Evolutionary conservation across 768 basidiomycete genomes (phyloP).

Genomic region (Suillus discolor): DNA sequence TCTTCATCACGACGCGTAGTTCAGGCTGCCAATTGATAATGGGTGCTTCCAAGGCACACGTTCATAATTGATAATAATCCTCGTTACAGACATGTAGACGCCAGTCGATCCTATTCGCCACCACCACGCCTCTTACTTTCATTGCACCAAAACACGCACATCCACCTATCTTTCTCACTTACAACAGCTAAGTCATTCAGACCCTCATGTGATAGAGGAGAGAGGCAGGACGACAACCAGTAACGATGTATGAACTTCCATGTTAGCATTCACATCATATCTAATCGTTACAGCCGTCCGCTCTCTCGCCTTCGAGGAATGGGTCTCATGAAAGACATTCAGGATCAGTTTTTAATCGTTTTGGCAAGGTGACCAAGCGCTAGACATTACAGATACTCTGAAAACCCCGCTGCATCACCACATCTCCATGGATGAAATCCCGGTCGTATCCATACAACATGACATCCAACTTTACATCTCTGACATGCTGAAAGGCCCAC

Average conservation of each 20-base stretch:
- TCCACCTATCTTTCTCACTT: neutral
- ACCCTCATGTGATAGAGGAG: neutral
- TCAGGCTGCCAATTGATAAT: no score
- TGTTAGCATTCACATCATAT: neutral
- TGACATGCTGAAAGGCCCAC: neutral
- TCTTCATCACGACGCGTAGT: no score
- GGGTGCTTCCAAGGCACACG: no score
- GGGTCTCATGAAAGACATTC: neutral
- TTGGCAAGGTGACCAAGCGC: neutral
- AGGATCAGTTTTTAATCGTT: neutral
- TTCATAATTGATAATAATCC: no score
- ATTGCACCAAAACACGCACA: neutral
- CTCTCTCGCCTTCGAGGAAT: neutral
- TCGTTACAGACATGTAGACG: no score
- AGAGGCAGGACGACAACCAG: neutral
- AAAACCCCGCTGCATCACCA: no score
- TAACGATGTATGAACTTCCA: neutral
- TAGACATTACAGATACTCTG: no score
- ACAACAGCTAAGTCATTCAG: neutral
- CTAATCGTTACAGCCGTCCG: neutral
- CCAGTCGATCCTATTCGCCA: no score
- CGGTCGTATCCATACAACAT: neutral
- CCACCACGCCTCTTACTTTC: no score
- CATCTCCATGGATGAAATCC: constrained; percentile 8
- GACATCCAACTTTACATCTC: constrained; percentile 10